Evolutionary conservation across 345 rosid genomes (phyloP), one percentile per base, ranked within the genome.

Genomic region (Luvunga scandens): DNA sequence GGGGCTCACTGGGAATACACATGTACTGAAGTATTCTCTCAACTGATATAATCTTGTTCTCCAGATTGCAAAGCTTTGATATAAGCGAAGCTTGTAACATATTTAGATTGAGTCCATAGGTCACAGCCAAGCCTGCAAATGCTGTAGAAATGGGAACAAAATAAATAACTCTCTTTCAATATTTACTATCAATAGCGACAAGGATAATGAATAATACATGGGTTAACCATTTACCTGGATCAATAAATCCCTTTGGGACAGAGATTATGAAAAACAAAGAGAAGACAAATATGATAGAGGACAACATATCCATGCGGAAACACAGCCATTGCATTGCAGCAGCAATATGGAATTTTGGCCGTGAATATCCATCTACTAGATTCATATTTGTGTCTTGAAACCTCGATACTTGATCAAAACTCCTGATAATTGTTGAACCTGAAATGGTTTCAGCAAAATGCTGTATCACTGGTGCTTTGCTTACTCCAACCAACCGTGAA

Each of bases 241-340:
- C 79, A 75, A 91, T 89, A 53, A 73, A 75, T 60, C 91, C 91
- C 30, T 76, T 66, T 6, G 91, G 94, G 7, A 88, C 73, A 79
- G 93, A 84, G 69, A 91, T 84, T 62, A 91, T 69, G 87, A 91
- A 87, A 74, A 87, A 79, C 84, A 93, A 83, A 60, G 89, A 88
- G 85, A 81, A 66, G 27, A 81, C 94, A 81, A 93, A 90, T 9
- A 90, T 87, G 6, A 86, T 6, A 19, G 87, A 77, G 53, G 94
- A 88, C 66, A 93, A 75, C 66, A 91, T 80, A 38, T 93, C 94
- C 42, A 93, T 78, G 73, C 94, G 92, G 80, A 93, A 85, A 84
- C 89, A 84, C 57, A 93, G 89, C 95, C 98, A 93, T 67, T 90
- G 90, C 93, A 83, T 91, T 60, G 91, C 98, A 39, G 65, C 91